Evolutionary conservation across 768 basidiomycete species (phyloP), one percentile per base, ranked within the genome.

Genomic region (Infundibulicybe gibba): DNA sequence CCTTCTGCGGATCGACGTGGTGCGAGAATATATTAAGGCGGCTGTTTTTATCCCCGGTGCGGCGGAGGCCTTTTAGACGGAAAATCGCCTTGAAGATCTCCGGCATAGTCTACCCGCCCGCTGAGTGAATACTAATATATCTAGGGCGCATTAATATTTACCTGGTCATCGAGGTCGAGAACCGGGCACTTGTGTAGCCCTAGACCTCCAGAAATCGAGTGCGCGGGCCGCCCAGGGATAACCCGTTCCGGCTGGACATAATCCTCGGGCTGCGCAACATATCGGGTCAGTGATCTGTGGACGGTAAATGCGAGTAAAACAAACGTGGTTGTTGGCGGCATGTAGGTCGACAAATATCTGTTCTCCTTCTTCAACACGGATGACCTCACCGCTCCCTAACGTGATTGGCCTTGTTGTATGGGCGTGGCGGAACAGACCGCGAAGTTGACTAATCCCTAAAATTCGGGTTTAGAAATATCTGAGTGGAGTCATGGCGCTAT

Each of bases 151-250:
- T 25, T 3, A 25, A 19, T 14, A 42, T 52, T 21, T 6, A 58
- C 59, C 47, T 59, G 41, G 19, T 61, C 59, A 32, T 56, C 52
- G 39, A 62, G 56, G 25, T 47, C 33, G 13, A 53, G 47, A 32
- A 48, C 57, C 5, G 59, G 57, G 40, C 61, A 62, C 49, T 54
- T 57, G 44, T 62, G 59, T 11, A 62, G 33, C 13, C 59, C 59
- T 38, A 59, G 44, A 2, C 61, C 61, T 19, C 56, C 25, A 25
- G 25, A 52, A 13, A 62, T 41, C 3, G 49, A 56, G 14, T 47
- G 38, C 10, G 46, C 44, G 16, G 48, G 41, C 9, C 57, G 57
- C 35, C 32, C 13, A 6, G 42, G 45, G 19, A 53, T 45, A 25
- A 58, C 45, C 19, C 46, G 43, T 5, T 45, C 31, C 2, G 54